Percentiles rank a stretch among this genome's conserved stretches.
Evolutionary conservation across 495 filamentous ascomycete genomes (phyloP).

Genomic region (Letharia lupina): DNA sequence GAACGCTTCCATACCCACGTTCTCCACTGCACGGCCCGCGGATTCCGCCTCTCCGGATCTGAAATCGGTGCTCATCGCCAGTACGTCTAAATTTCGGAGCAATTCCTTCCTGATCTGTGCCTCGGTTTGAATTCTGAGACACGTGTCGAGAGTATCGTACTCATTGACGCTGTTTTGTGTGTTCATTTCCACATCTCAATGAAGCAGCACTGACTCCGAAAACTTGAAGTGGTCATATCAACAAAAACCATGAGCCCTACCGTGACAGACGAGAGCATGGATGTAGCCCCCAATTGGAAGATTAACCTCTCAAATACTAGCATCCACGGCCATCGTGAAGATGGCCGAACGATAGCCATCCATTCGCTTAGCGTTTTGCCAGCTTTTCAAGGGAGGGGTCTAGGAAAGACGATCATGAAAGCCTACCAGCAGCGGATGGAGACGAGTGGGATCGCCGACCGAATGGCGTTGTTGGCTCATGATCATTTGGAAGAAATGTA

Average conservation of each 20-base stretch:
- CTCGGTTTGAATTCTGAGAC: neutral
- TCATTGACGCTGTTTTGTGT: neutral
- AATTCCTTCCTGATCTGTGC: neutral
- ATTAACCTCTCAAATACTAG: conserved; percentile 18
- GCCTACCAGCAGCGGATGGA: conserved; percentile 66
- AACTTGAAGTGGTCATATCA: conserved; percentile 51
- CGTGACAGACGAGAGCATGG: conserved; percentile 75
- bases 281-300: conserved; percentile 56
- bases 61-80: conserved; percentile 59
- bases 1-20: conserved; percentile 36
- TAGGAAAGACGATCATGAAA: conserved; percentile 69
- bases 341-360: conserved; percentile 64
- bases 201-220: conserved; percentile 25
- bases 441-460: conserved; percentile 56
- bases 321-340: conserved; percentile 52
- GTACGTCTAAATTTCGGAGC: neutral
- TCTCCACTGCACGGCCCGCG: conserved; percentile 39
- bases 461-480: conserved; percentile 70
- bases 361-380: conserved; percentile 78
- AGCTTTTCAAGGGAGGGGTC: conserved; percentile 60
- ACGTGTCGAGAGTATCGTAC: neutral
- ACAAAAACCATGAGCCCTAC: conserved; percentile 52
- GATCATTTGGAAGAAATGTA: conserved; percentile 67
- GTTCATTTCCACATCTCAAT: neutral
- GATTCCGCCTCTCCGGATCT: conserved; percentile 42